Evolutionary conservation across 2,329 filamentous ascomycete species (phyloP), one percentile per base, ranked within the genome.

Genomic region (Phaeosphaeria sp.): DNA sequence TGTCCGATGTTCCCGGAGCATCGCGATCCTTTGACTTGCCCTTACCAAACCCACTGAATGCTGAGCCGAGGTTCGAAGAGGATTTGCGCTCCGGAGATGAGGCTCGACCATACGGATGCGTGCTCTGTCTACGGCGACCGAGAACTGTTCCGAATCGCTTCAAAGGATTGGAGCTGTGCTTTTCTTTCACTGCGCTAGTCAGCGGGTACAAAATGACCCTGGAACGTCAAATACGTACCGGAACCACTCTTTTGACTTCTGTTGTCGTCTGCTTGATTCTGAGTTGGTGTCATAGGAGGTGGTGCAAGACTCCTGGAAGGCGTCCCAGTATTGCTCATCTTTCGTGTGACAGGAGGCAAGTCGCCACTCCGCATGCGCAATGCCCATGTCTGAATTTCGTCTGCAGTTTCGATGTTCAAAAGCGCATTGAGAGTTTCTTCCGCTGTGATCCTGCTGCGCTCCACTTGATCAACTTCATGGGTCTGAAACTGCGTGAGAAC

Each of bases 401-500:
- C 90, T 18, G 88, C 86, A 0, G 93, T 96, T 74, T 92, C 90
- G 43, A 97, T 87, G 73, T 96, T 95, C 50, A 99, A 83, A 66
- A 98, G 84, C 9, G 89, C 84, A 65, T 92, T 92, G 56, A 99
- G 81, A 23, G 92, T 92, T 59, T 89, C 88, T 74, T 95, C 93
- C 23, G 92, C 89, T 13, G 89, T 87, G 58, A 87, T 82, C 61
- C 92, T 87, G 59, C 85, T 89, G 56, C 90, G 86, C 76, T 96
- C 91, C 17, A 94, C 88, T 66, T 91, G 88, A 73, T 99, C 95
- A 25, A 92, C 87, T 76, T 98, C 94, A 73, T 96, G 90, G 0
- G 95, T 99, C 77, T 96, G 89, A 68, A 94, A 90, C 72, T 97
- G 93, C 0, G 95, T 98, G 59, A 99, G 84, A 42, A 91, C 86